Evolutionary conservation across 768 basidiomycete species (phyloP), one percentile per base, ranked within the genome.

Genomic region (Xanthoconium stramineum): DNA sequence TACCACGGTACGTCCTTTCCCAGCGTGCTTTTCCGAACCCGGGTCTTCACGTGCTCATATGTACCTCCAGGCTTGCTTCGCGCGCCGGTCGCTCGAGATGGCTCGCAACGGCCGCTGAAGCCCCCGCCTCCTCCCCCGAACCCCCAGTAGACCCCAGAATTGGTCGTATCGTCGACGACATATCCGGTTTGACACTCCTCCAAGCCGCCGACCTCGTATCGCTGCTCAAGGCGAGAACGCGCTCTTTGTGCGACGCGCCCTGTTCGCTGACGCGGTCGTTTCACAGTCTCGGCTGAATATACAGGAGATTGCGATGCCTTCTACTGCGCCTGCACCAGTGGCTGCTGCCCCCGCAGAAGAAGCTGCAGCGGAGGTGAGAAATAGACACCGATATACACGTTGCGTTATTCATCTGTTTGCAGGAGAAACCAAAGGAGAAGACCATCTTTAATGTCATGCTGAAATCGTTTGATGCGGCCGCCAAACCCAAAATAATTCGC

Each of bases 361-460:
- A 59, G 81, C 85, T 50, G 78, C 78, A 17, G 80, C 60, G 19
- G 85, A 85, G 73, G 91, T 90, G 60, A 55, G 83, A 72, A 30
- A 33, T 32, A 3, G 3, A 14, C 5, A 20, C 9, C 3, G 6
- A n/a, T 8, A 15, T 38, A 1, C 10, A 29, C 6, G n/a, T 17
- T 5, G 9, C 42, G 20, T 19, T 10, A 43, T 45, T 55, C 19
- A 50, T 37, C 6, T 15, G 4, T 48, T 33, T 24, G 6, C 59
- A 93, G 87, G 93, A 94, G 73, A 97, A 95, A 69, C 94, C 94
- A 47, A 98, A 97, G 77, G 97, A 98, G 78, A 98, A 98, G 85
- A 97, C 94, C 17, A 81, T 95, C 35, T 99, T 99, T 77, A 95
- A 87, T 65, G 89, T 98, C 68, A 94, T 85, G 74, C 82, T 99